phyloP scores from a whole-genome alignment of 495 filamentous ascomycete genomes.

The Hypoxylon subgilvum region DNA sequence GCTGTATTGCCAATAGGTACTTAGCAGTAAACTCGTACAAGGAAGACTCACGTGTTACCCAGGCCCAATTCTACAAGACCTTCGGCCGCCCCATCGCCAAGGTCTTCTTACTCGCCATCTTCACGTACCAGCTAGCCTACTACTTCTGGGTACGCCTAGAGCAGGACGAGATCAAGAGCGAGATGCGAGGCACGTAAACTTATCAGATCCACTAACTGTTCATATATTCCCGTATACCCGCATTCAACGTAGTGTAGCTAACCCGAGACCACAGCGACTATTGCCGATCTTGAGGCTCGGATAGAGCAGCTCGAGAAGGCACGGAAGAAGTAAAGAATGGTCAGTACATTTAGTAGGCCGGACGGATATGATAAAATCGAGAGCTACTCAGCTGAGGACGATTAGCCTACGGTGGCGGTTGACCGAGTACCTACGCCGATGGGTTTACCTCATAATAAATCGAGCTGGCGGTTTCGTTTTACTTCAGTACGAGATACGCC shows the following conservation, averaged over 20 bases:
- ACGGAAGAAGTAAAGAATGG: constrained; percentile 12
- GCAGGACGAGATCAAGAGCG: constrained; percentile 68
- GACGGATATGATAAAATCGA: background rate
- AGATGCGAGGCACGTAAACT: constrained; percentile 59
- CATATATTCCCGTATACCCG: background rate
- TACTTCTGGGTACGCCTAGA: constrained; percentile 90
- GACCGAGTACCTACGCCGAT: background rate
- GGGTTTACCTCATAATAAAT: background rate
- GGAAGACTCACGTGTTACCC: constrained; percentile 2
- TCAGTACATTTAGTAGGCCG: background rate
- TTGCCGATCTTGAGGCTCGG: constrained; percentile 42
- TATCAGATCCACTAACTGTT: background rate
- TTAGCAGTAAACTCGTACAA: background rate
- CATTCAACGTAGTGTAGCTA: background rate
- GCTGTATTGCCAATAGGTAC: too few species aligned
- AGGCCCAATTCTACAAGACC: constrained; percentile 78
- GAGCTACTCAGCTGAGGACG: background rate
- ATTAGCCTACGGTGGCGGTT: background rate
- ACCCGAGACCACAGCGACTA: constrained; percentile 34
- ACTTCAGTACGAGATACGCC: background rate
- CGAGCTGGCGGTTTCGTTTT: background rate
- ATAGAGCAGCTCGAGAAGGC: constrained; percentile 41
- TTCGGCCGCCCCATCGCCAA: constrained; percentile 84
- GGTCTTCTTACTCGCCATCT: constrained; percentile 81
- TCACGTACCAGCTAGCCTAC: constrained; percentile 87